Conservation (phyloP, 768 basidiomycete species). For the Leccinum barrowsii region DNA sequence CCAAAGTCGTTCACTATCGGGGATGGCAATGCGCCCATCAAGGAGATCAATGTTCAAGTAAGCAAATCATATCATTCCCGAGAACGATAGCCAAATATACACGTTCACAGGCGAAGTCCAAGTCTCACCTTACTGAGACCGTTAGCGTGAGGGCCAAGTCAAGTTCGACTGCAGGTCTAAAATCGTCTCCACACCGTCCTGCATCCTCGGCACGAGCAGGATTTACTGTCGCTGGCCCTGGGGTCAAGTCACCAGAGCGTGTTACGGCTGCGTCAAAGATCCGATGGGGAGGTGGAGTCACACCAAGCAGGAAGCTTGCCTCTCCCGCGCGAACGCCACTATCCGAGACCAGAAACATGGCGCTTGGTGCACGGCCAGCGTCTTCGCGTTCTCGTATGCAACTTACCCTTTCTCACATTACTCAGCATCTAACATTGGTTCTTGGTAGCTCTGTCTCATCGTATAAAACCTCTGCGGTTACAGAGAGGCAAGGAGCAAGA, state of each 20-base stretch:
- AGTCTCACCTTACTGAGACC: slow-evolving; percentile 4
- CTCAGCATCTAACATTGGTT: slow-evolving; percentile 1
- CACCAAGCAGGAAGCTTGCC: slow-evolving; percentile 24
- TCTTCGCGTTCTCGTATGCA: slow-evolving; percentile 21
- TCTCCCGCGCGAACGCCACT: slow-evolving; percentile 22
- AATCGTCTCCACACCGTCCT: slow-evolving; percentile 9
- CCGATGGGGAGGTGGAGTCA: slow-evolving; percentile 19
- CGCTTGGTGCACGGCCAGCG: slow-evolving; percentile 7
- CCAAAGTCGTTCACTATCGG: slow-evolving; percentile 53
- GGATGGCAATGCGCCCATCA: slow-evolving; percentile 43
- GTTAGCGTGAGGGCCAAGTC: slow-evolving; percentile 10
- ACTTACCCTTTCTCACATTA: neutral
- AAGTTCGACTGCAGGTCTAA: slow-evolving; percentile 4
- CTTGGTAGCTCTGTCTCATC: slow-evolving; percentile 12
- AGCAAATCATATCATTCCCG: slow-evolving; percentile 9
- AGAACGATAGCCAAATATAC: neutral
- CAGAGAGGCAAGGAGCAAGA: slow-evolving; percentile 9
- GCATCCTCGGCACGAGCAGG: slow-evolving; percentile 6
- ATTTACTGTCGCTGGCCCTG: neutral
- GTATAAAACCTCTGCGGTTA: slow-evolving; percentile 11
- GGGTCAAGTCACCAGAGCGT: slow-evolving; percentile 22
- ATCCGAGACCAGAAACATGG: slow-evolving; percentile 22
- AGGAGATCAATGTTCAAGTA: slow-evolving; percentile 59
- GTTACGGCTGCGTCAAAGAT: slow-evolving; percentile 15
- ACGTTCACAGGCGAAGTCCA: slow-evolving; percentile 16